These are phyloP conservation scores for Hanseniaspora gamundiae DNA, from an alignment of 1,139 yeast genomes.

Conservation along the genomic window DNA sequence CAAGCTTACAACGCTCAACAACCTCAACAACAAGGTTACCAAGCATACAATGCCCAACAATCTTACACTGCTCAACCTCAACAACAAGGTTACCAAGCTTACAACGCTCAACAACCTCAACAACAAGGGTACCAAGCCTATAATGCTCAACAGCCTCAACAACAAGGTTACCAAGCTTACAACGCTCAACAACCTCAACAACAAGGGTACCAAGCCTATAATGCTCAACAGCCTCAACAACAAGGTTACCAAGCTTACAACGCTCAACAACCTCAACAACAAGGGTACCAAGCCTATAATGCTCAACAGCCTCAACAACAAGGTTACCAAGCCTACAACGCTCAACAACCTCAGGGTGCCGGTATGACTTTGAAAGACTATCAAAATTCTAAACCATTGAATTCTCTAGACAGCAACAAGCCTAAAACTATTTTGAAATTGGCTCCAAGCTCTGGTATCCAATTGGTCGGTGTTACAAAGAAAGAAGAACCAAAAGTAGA, in stretches of 20 bases:
- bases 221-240: constrained; percentile 18
- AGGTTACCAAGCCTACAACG: constrained; percentile 20
- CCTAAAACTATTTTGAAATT: constrained; percentile 55
- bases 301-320: constrained; percentile 16
- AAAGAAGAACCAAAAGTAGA: constrained; percentile 27
- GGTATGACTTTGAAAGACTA: constrained; percentile 86
- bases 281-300: constrained; percentile 27
- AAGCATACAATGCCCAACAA: constrained; percentile 17
- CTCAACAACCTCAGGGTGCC: constrained; percentile 17
- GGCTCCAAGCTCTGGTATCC: constrained; percentile 54
- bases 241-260: constrained; percentile 20
- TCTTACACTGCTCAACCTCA: constrained; percentile 16
- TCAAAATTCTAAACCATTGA: constrained; percentile 39
- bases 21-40: constrained; percentile 20
- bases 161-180: constrained; percentile 25
- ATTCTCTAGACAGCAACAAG: constrained; percentile 27
- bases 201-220: constrained; percentile 26
- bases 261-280: constrained; percentile 19
- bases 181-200: constrained; percentile 4
- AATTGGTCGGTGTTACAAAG: constrained; percentile 45
- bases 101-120: constrained; percentile 20
- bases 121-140: constrained; percentile 22
- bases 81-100: constrained; percentile 27
- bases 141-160: constrained; percentile 15
- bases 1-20: constrained; percentile 22